Evolutionary conservation across 2,329 filamentous ascomycete species (phyloP).

Genomic region (Exophiala phaeomuriformis): DNA sequence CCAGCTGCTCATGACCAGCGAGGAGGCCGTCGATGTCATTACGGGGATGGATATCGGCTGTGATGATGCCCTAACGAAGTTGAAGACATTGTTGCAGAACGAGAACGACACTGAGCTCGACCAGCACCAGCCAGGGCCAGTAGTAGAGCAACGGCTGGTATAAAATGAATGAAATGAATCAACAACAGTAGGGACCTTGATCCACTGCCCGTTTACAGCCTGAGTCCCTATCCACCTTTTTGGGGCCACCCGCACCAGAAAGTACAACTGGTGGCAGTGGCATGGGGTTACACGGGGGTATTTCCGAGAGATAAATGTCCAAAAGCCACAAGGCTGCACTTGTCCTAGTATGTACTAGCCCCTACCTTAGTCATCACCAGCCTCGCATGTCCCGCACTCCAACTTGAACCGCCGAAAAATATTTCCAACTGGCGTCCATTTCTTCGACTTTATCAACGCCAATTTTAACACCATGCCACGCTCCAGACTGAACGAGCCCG

Average conservation of each 20-base stretch:
- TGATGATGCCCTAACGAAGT: constrained; percentile 38
- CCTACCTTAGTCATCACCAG: too few species aligned
- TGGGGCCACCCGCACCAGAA: too few species aligned
- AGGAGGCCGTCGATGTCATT: constrained; percentile 38
- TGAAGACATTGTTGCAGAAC: constrained; percentile 34
- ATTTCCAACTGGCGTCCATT: neutral
- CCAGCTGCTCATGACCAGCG: constrained; percentile 37
- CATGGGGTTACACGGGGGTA: too few species aligned
- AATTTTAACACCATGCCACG: constrained; percentile 1
- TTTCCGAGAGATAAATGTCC: too few species aligned
- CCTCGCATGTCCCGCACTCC: neutral
- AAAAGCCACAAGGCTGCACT: too few species aligned
- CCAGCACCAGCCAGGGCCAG: neutral
- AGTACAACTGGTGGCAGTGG: too few species aligned
- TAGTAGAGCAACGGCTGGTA: too few species aligned
- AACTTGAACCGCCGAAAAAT: neutral
- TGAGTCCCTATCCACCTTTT: too few species aligned
- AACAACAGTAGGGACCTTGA: too few species aligned
- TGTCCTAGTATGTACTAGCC: too few species aligned
- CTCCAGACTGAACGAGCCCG: neutral
- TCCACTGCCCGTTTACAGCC: too few species aligned
- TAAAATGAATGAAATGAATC: too few species aligned
- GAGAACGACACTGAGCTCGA: neutral
- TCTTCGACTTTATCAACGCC: neutral
- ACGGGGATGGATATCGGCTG: constrained; percentile 41